Evolutionary conservation across 1,139 yeast species (phyloP).

Genomic region (Pichia sp.): DNA sequence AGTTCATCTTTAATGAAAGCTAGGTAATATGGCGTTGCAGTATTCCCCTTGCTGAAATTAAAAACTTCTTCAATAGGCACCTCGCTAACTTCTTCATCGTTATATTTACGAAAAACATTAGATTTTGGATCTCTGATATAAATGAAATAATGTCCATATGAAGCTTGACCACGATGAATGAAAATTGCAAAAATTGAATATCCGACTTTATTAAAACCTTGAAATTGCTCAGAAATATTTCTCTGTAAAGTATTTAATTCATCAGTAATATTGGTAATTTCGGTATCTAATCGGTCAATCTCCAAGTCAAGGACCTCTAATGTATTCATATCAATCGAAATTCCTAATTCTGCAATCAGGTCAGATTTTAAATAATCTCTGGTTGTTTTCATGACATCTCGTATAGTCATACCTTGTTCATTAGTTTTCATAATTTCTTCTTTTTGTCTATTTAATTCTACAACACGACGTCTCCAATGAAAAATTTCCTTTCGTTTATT

Average conservation of each 20-base stretch:
- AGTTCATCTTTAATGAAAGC: constrained; percentile 72
- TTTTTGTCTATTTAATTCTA: constrained; percentile 39
- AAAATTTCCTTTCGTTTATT: constrained; percentile 52
- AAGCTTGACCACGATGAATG: constrained; percentile 93
- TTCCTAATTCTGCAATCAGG: constrained; percentile 29
- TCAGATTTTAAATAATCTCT: constrained; percentile 47
- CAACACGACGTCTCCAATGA: constrained; percentile 56
- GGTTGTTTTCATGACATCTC: constrained; percentile 49
- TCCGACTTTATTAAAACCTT: constrained; percentile 54
- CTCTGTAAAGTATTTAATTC: constrained; percentile 39
- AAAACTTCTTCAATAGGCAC: constrained; percentile 70
- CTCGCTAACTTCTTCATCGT: constrained; percentile 84
- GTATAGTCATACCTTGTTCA: constrained; percentile 40
- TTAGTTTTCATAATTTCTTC: constrained; percentile 39
- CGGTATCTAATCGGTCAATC: constrained; percentile 34
- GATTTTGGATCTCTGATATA: constrained; percentile 73
- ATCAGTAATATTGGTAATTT: constrained; percentile 34
- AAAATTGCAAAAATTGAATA: constrained; percentile 86
- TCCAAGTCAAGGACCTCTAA: constrained; percentile 33
- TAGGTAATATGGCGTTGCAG: constrained; percentile 90
- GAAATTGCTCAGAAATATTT: constrained; percentile 54
- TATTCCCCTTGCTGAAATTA: constrained; percentile 64
- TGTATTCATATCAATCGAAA: constrained; percentile 28
- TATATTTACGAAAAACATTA: constrained; percentile 76
- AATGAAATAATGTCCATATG: constrained; percentile 96